Conservation (phyloP, 2,329 filamentous ascomycete genomes). For the Paracamarosporium sp. region DNA sequence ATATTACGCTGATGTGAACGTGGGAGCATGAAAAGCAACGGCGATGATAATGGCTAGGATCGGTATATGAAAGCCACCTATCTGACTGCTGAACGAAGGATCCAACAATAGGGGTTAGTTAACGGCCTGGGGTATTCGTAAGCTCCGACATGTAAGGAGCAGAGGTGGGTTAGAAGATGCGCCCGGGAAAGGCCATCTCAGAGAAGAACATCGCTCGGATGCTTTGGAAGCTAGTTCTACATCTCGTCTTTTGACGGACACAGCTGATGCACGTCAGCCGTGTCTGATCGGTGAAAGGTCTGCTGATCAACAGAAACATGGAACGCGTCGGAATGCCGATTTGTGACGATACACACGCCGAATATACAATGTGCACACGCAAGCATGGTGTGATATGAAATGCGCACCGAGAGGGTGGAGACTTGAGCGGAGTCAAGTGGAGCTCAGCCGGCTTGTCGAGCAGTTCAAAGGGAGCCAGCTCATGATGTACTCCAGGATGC, state of each 20-base stretch:
- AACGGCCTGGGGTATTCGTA: not conserved
- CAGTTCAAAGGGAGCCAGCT: not conserved
- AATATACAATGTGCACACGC: conserved; percentile 14
- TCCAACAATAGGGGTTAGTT: not conserved
- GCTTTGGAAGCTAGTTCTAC: not conserved
- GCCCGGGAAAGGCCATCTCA: not conserved
- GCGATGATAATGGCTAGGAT: not conserved
- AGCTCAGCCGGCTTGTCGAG: not conserved
- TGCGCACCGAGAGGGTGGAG: conserved; percentile 1
- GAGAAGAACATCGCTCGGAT: not conserved
- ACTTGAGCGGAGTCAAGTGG: not conserved
- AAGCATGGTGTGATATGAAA: conserved; percentile 8
- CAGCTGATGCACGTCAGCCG: not conserved
- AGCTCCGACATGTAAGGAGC: not conserved
- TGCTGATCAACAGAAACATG: conserved; percentile 15
- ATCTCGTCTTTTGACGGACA: not conserved
- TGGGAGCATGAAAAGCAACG: not conserved
- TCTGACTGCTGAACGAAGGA: not conserved
- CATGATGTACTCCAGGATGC: not conserved
- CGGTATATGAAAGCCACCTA: not conserved
- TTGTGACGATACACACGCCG: conserved; percentile 12
- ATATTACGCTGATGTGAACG: conserved; percentile 1
- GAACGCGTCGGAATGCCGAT: conserved; percentile 11
- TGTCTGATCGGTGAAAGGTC: conserved; percentile 7
- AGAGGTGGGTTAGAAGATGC: not conserved